Base-by-base conservation (phyloP, 768 basidiomycete species). In the Trametes meyenii region DNA sequence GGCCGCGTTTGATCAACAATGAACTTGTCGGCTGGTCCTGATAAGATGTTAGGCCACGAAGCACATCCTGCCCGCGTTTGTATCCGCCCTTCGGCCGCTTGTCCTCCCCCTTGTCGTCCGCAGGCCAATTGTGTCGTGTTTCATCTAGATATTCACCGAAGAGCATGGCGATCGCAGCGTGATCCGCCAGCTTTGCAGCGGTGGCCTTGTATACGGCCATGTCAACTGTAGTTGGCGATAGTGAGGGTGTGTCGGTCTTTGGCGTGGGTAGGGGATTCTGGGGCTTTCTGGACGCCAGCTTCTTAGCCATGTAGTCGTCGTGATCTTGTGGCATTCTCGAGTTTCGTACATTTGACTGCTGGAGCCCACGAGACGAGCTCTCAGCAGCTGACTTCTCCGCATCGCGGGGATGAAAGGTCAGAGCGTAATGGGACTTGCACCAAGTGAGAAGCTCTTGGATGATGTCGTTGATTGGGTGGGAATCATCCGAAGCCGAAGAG, bases 371-470 rank as follows among this genome's bases (percentile, higher is more conserved):
- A 24, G 16, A 19, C 3, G 21, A 14, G 11, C 14, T 29, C 13
- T 23, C 23, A 3, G 46, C 10, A 10, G 8, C 40, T 6, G 42
- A 6, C 1, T 33, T 16, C 6, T 4, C 4, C 24, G 14, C 6
- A 5, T 55, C 42, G 23, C 11, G 10, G 11, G 21, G 2, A 48
- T 13, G 23, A 29, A 24, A 6, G 10, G 10, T 6, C 11, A 36
- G 5, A 4, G 54, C 54, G 54, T 55, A 55, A 19, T 45, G 21
- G 0, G 43, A 43, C 24, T 55, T 45, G 33, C 45, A 55, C 54
- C 54, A 55, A 11, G 2, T 7, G 17, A 55, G 43, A 35, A 55
- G 43, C 39, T 45, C 33, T 8, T 14, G 10, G 8, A 55, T 5
- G 44, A 55, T 19, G 3, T 45, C 16, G 33, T 55, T 55, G 26